Evolutionary conservation across 2,329 filamentous ascomycete genomes (phyloP).

Genomic region (Aureobasidium sp.): DNA sequence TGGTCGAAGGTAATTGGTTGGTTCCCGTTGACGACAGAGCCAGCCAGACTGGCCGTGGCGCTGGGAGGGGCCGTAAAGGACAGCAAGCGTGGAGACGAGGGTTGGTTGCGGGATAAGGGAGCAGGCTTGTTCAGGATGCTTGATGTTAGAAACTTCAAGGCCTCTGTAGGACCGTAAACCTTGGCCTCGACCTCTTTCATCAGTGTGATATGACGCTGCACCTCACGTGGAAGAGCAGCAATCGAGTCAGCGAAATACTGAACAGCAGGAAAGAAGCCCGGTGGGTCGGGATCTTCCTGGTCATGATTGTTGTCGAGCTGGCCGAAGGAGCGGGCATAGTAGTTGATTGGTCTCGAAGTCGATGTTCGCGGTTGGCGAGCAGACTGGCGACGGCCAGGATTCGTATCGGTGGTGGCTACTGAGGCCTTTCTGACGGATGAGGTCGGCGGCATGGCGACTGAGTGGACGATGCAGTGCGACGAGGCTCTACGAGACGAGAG

Average conservation of each 20-base stretch:
- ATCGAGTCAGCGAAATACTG: slow-evolving; percentile 84
- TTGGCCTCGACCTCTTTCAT: slow-evolving; percentile 98
- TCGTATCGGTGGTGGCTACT: slow-evolving; percentile 12
- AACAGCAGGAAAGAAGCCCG: slow-evolving; percentile 58
- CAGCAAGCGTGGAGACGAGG: slow-evolving; percentile 24
- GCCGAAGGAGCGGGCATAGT: slow-evolving; percentile 45
- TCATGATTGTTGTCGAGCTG: slow-evolving; percentile 28
- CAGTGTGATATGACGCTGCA: slow-evolving; percentile 90
- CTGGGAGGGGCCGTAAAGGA: slow-evolving; percentile 35
- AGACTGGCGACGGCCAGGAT: slow-evolving; percentile 24
- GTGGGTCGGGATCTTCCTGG: slow-evolving; percentile 26
- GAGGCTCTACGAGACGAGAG: not conserved
- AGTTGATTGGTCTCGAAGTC: slow-evolving; percentile 41
- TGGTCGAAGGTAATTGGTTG: slow-evolving; percentile 17
- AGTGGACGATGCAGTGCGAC: not conserved
- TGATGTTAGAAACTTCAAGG: slow-evolving; percentile 68
- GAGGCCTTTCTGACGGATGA: slow-evolving; percentile 17
- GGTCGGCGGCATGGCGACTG: slow-evolving; percentile 17
- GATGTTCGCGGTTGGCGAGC: slow-evolving; percentile 42
- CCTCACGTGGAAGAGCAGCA: slow-evolving; percentile 85
- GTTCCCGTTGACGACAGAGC: slow-evolving; percentile 33
- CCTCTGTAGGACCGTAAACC: slow-evolving; percentile 79
- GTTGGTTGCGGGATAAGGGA: slow-evolving; percentile 29
- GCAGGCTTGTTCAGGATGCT: slow-evolving; percentile 47
- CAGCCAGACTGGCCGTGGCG: slow-evolving; percentile 31